Conservation (phyloP, 257 asterid genomes). For the Gentiana macrophylla region DNA sequence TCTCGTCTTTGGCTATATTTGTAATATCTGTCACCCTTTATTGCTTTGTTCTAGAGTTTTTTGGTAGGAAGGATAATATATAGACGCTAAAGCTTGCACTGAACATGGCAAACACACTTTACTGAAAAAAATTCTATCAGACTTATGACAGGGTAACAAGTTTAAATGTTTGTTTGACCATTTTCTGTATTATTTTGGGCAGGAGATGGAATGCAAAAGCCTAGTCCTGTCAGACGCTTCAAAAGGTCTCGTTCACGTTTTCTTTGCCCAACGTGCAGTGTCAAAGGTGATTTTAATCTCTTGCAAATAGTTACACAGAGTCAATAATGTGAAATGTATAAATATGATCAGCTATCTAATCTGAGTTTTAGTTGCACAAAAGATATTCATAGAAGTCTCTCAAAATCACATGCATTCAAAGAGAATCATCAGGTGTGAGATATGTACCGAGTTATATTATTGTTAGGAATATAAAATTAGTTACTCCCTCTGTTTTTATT, state of each 20-base stretch:
- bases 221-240: slow-evolving; percentile 57
- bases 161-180: too few species aligned
- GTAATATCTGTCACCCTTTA: neutral
- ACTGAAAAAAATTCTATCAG: neutral
- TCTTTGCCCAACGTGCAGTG: slow-evolving; percentile 80
- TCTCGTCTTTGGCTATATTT: too few species aligned
- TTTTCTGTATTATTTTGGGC: slow-evolving; percentile 17
- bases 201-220: slow-evolving; percentile 63
- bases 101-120: neutral
- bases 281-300: slow-evolving; percentile 46
- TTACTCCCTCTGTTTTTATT: too few species aligned
- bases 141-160: too few species aligned
- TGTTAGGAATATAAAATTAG: too few species aligned
- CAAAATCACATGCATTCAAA: too few species aligned
- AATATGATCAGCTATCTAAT: neutral
- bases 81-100: neutral
- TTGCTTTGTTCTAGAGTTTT: neutral
- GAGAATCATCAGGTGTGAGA: too few species aligned
- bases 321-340: neutral
- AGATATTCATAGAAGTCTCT: too few species aligned
- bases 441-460: too few species aligned
- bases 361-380: too few species aligned
- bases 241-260: slow-evolving; percentile 85
- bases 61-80: neutral
- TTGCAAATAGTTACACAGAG: neutral